Conservation (phyloP, 225 moss, liverwort and hornwort genomes). For the Marchantia polymorpha region DNA sequence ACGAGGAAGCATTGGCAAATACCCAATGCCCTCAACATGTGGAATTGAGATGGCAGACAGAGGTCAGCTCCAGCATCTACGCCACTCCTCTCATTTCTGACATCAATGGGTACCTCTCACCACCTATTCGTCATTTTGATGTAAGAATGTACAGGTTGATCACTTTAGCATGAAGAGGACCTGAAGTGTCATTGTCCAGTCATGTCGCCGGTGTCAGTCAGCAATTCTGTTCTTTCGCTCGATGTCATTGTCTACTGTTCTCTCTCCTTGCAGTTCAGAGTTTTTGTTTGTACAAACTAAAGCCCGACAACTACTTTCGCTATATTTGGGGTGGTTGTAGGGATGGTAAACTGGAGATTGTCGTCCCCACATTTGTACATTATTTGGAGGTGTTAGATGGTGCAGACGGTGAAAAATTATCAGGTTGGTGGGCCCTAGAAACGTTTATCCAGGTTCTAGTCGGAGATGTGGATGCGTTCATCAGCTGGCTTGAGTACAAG, state of each 20-base stretch:
- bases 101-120: conserved; percentile 62
- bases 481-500: too few species aligned
- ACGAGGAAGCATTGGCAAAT: conserved; percentile 73
- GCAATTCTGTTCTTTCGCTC: not conserved
- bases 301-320: not conserved
- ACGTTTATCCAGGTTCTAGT: not conserved
- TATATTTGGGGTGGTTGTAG: conserved; percentile 28
- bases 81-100: conserved; percentile 95
- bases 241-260: not conserved
- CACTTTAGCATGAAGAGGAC: not conserved
- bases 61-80: conserved; percentile 99
- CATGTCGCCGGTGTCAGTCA: not conserved
- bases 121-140: not conserved
- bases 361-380: conserved; percentile 96
- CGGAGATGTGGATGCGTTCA: not conserved
- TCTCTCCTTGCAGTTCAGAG: not conserved
- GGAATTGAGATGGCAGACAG: conserved; percentile 98
- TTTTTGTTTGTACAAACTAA: not conserved
- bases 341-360: conserved; percentile 91
- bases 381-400: conserved; percentile 97
- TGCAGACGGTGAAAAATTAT: conserved; percentile 82
- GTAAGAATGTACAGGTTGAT: not conserved
- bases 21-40: conserved; percentile 80
- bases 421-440: conserved; percentile 40
- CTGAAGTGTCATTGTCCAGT: not conserved